Evolutionary conservation across 352 stramenopile species (phyloP), one percentile per base, ranked within the genome.

Genomic region (Pythium pectinolyticum): DNA sequence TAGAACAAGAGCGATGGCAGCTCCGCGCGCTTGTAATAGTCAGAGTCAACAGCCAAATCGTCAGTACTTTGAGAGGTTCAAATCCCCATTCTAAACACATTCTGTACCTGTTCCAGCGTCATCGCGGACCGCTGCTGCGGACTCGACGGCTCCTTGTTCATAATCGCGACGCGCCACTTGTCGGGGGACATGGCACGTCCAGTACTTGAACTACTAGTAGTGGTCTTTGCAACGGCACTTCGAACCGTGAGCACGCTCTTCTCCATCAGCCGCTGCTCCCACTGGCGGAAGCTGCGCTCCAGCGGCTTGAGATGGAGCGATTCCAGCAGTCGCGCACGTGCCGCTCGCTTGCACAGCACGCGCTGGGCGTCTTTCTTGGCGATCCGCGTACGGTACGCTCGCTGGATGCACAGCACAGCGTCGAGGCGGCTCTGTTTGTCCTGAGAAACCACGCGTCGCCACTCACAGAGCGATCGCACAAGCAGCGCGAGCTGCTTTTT

Each of bases 1-100:
- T 84, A 92, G 57, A 90, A 92, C 12, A 89, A 61, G 27, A 90
- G 71, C 8, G 77, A 86, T 2, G 84, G 78, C 19, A 92, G 73
- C 51, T 86, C 67, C 0, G 79, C 70, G 34, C 78, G 57, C 83
- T 90, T 2, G 22, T 1, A 28, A 50, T 5, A 50, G n/a, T n/a
- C n/a, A 19, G 30, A 24, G 39, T 19, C 17, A 45, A 10, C 19
- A 45, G 15, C 39, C n/a, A 24, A 8, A 17, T 14, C 17, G 19
- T 45, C 39, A 45, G 19, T 11, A 19, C n/a, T n/a, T n/a, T n/a
- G n/a, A n/a, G n/a, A n/a, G n/a, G n/a, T n/a, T n/a, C n/a, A n/a
- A n/a, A n/a, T n/a, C n/a, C n/a, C n/a, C n/a, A n/a, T n/a, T n/a
- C n/a, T n/a, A n/a, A n/a, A n/a, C n/a, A n/a, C 32, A 14, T 39